These are phyloP conservation scores for Cylindrotheca closterium DNA, from an alignment of 108 stramenopile species.

Conservation along the genomic window DNA sequence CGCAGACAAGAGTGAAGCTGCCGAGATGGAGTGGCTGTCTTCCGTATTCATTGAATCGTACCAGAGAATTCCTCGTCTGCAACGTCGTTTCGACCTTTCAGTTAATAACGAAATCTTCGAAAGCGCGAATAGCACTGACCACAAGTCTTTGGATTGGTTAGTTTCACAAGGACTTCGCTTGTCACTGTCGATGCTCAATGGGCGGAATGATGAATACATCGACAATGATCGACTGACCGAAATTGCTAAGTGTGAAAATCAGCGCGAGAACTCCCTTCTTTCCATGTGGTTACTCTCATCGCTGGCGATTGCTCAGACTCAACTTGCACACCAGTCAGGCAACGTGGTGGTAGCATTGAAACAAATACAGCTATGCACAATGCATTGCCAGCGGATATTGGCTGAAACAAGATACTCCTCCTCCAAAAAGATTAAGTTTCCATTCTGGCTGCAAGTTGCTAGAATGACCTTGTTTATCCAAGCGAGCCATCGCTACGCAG, in stretches of 20 bases:
- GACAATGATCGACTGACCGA: too few relatives aligned
- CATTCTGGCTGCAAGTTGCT: constrained; percentile 12
- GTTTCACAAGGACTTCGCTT: not conserved
- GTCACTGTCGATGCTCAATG: not conserved
- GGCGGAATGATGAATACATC: too few relatives aligned
- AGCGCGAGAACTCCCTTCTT: too few relatives aligned
- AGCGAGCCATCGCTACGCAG: constrained; percentile 13
- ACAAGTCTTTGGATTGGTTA: not conserved
- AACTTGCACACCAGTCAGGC: too few relatives aligned
- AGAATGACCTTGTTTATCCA: constrained; percentile 2
- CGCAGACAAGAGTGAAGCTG: not conserved
- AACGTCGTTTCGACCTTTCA: too few relatives aligned
- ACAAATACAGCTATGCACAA: constrained; percentile 3
- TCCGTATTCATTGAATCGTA: not conserved
- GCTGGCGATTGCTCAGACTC: too few relatives aligned
- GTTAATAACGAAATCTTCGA: too few relatives aligned
- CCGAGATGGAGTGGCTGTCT: not conserved
- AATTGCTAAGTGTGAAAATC: too few relatives aligned
- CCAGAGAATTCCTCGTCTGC: too few relatives aligned
- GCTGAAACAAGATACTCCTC: not conserved
- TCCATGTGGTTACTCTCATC: too few relatives aligned
- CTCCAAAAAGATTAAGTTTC: not conserved
- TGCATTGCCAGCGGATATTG: not conserved
- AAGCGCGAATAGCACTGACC: too few relatives aligned
- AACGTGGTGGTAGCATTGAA: constrained; percentile 2